Percentiles rank a stretch among this genome's conserved stretches.
Evolutionary conservation across 1,139 yeast genomes (phyloP).

Genomic region (Candida buenavistaensis): DNA sequence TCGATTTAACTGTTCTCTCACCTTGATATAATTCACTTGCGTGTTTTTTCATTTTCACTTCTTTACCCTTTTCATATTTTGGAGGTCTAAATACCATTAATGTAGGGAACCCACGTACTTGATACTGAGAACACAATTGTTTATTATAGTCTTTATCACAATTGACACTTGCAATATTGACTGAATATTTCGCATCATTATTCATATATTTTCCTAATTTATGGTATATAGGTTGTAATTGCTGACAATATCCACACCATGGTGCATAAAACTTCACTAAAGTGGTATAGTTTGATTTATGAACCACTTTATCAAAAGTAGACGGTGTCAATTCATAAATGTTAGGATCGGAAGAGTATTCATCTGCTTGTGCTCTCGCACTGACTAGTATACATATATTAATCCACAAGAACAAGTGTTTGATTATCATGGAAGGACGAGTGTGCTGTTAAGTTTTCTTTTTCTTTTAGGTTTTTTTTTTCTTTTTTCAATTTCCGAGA

Average conservation of each 20-base stretch:
- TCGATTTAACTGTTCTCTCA: constrained; percentile 58
- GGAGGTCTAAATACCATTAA: constrained; percentile 80
- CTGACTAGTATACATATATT: constrained; percentile 7
- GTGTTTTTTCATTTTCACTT: constrained; percentile 34
- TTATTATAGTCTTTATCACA: constrained; percentile 75
- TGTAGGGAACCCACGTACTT: constrained; percentile 79
- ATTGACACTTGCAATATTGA: constrained; percentile 81
- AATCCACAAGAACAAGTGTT: constrained; percentile 4
- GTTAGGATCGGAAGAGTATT: constrained; percentile 44
- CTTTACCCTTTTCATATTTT: constrained; percentile 38
- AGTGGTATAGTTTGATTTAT: constrained; percentile 71
- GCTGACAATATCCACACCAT: constrained; percentile 87
- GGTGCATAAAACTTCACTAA: constrained; percentile 95
- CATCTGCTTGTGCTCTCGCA: constrained; percentile 17
- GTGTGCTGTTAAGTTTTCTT: too few species aligned
- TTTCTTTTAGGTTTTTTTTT: too few species aligned
- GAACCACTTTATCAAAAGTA: constrained; percentile 65
- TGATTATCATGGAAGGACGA: too few species aligned
- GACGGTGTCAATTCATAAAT: constrained; percentile 58
- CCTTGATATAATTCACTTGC: constrained; percentile 70
- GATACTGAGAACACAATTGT: constrained; percentile 65
- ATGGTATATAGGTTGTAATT: constrained; percentile 54
- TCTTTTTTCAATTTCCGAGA: too few species aligned
- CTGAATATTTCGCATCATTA: constrained; percentile 49
- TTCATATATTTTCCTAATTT: constrained; percentile 63